Conservation (phyloP, 768 basidiomycete species). For the Amanita rubescens region DNA sequence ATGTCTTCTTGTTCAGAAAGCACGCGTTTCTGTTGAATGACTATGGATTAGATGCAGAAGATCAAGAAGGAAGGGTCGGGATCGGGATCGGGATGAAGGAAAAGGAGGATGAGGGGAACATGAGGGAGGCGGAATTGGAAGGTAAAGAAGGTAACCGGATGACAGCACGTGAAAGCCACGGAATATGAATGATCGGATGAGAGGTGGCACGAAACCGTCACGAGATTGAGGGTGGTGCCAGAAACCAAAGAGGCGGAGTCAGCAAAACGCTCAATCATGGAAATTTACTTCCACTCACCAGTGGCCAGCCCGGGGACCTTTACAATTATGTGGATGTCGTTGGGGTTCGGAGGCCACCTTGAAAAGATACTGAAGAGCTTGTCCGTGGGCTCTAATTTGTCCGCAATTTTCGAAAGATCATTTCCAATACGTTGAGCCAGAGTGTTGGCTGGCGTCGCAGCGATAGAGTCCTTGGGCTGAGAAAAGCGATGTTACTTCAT, state of each 20-base stretch:
- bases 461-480: not conserved
- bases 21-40: not conserved
- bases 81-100: no score
- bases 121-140: no score
- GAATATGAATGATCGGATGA: not conserved
- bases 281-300: not conserved
- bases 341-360: not conserved
- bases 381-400: not conserved
- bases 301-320: not conserved
- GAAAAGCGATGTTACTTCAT: not conserved
- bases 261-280: not conserved
- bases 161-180: not conserved
- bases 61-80: not conserved
- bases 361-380: not conserved
- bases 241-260: not conserved
- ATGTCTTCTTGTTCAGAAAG: slow-evolving; percentile 1
- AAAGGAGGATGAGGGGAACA: no score
- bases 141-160: no score
- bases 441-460: not conserved
- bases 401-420: not conserved
- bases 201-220: not conserved
- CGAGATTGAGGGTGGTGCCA: not conserved
- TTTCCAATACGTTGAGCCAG: not conserved
- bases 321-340: not conserved
- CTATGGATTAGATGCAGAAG: not conserved